Percentiles rank a stretch among this genome's conserved stretches.
These are phyloP conservation scores for Mrakia frigida DNA, from an alignment of 768 basidiomycete genomes.

Conservation along the genomic window DNA sequence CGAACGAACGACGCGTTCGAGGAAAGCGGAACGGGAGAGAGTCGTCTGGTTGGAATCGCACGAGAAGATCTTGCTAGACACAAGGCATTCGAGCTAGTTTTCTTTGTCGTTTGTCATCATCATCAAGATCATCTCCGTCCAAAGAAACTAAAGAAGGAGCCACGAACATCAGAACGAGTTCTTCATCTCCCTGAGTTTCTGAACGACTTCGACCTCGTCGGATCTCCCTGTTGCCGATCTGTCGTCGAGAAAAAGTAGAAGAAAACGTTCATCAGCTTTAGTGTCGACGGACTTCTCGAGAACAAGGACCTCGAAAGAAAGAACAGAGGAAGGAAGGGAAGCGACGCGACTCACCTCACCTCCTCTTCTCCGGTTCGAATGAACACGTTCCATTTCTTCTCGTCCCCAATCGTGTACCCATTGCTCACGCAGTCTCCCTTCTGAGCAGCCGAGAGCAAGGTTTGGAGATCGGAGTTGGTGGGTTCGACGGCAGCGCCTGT, in stretches of 20 bases:
- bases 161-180: constrained; percentile 10
- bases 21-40: too few species aligned
- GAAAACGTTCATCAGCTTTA: too few species aligned
- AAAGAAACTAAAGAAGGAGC: background rate
- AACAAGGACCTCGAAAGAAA: too few species aligned
- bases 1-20: too few species aligned
- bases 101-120: too few species aligned
- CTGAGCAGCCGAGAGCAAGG: constrained; percentile 12
- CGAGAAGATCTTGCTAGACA: too few species aligned
- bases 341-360: constrained; percentile 15
- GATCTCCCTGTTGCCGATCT: constrained; percentile 2
- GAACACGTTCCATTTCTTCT: constrained; percentile 33
- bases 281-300: too few species aligned
- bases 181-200: constrained; percentile 30
- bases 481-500: constrained; percentile 26
- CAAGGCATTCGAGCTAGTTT: too few species aligned
- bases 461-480: constrained; percentile 1
- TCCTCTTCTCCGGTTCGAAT: constrained; percentile 7
- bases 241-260: background rate
- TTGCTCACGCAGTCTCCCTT: constrained; percentile 17
- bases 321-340: too few species aligned
- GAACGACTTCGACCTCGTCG: constrained; percentile 15
- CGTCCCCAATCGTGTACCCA: constrained; percentile 32
- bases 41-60: too few species aligned
- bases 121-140: background rate